Evolutionary conservation across 2,329 filamentous ascomycete genomes (phyloP).

Genomic region (Neonectria coccinea): DNA sequence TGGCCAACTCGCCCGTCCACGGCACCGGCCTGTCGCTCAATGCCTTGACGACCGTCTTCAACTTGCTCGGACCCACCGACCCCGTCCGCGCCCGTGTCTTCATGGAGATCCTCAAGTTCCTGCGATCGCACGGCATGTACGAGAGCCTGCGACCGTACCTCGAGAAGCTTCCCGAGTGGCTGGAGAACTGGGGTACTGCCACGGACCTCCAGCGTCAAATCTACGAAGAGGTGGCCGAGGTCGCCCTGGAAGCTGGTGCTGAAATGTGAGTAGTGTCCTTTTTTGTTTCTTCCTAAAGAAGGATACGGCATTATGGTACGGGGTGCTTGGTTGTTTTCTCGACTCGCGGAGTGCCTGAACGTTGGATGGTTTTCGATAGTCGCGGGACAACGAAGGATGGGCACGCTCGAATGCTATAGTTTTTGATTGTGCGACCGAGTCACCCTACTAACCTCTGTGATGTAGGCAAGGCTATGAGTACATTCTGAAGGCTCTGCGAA

Average conservation of each 20-base stretch:
- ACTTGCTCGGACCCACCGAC: slow-evolving; percentile 82
- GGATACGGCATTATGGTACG: slow-evolving; percentile 6
- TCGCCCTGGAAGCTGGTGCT: slow-evolving; percentile 82
- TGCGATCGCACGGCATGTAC: slow-evolving; percentile 80
- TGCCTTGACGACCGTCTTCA: slow-evolving; percentile 95
- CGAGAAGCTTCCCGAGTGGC: slow-evolving; percentile 84
- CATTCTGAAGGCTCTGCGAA: slow-evolving; percentile 70
- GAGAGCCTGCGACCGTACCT: slow-evolving; percentile 87
- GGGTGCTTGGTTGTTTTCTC: neutral
- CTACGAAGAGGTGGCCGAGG: slow-evolving; percentile 84
- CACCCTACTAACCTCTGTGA: slow-evolving; percentile 32
- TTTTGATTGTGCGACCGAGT: slow-evolving; percentile 8
- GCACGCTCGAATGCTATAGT: slow-evolving; percentile 5
- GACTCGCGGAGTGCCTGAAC: neutral
- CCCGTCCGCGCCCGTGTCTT: slow-evolving; percentile 91
- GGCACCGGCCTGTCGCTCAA: slow-evolving; percentile 88
- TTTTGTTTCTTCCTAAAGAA: neutral
- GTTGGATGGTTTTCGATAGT: neutral
- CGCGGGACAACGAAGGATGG: neutral
- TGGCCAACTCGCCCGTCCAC: slow-evolving; percentile 87
- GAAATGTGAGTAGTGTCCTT: slow-evolving; percentile 69
- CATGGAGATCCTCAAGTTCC: slow-evolving; percentile 85
- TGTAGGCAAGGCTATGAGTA: slow-evolving; percentile 74
- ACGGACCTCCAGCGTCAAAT: slow-evolving; percentile 87
- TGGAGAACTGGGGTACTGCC: slow-evolving; percentile 83